Percentiles rank a stretch among this genome's conserved stretches.
These are phyloP conservation scores for Yamadazyma akitaensis DNA, from an alignment of 805 yeast species.

Conservation along the genomic window DNA sequence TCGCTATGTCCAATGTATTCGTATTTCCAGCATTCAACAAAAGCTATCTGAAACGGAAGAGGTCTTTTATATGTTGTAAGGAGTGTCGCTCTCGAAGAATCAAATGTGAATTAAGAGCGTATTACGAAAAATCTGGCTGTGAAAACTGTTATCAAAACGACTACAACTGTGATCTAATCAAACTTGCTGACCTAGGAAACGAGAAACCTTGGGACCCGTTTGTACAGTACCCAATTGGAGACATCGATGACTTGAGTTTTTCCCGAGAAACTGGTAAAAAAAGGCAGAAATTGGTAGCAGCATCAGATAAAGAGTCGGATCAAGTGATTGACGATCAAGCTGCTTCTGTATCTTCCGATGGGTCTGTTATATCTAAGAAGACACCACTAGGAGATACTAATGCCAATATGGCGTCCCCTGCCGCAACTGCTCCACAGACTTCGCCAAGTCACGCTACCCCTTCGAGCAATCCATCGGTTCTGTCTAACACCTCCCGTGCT, in stretches of 20 bases:
- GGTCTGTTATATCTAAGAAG: neutral
- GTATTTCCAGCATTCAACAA: constrained; percentile 34
- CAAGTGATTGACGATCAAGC: neutral
- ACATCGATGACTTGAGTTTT: neutral
- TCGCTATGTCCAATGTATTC: constrained; percentile 18
- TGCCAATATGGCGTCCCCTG: too few relatives aligned
- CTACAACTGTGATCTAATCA: constrained; percentile 17
- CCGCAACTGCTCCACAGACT: too few relatives aligned
- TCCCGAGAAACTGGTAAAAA: too few relatives aligned
- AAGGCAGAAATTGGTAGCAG: neutral
- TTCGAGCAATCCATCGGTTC: neutral
- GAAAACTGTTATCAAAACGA: constrained; percentile 21
- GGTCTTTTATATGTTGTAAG: constrained; percentile 31
- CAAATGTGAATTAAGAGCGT: constrained; percentile 25
- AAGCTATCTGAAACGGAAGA: constrained; percentile 29
- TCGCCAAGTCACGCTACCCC: too few relatives aligned
- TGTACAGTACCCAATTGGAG: neutral
- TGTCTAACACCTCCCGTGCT: neutral
- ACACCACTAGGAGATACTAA: too few relatives aligned
- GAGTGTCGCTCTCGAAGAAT: constrained; percentile 25
- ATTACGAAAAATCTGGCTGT: constrained; percentile 26
- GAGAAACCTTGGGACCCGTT: neutral
- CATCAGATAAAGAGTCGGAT: neutral
- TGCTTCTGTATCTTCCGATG: neutral
- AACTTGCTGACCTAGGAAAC: too few relatives aligned